A percentile compares a stretch with the other conserved stretches of the same genome.
phyloP scores from a whole-genome alignment of 208 protist genomes.

The Trypanosoma caninum region DNA sequence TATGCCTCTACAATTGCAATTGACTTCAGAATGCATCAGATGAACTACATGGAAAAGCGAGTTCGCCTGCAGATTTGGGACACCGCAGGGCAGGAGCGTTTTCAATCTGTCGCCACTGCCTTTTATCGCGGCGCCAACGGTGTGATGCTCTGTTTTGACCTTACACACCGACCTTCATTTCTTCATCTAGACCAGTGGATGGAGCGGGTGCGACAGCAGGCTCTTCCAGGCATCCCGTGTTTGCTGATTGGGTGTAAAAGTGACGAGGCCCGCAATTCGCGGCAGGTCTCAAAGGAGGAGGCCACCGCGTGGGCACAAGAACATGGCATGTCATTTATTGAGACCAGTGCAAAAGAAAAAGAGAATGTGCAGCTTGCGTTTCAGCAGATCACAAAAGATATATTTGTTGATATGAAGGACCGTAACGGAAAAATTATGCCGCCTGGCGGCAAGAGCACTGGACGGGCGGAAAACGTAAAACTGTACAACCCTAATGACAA shows the following conservation, averaged over 20 bases:
- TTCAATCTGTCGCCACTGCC: constrained; percentile 90
- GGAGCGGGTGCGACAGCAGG: constrained; percentile 94
- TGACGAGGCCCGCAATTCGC: constrained; percentile 86
- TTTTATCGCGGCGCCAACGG: constrained; percentile 93
- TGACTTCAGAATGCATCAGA: constrained; percentile 90
- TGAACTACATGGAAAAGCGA: constrained; percentile 89
- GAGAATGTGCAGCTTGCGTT: constrained; percentile 92
- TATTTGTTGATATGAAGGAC: constrained; percentile 89
- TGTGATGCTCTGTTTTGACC: constrained; percentile 97
- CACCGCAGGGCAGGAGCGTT: constrained; percentile 91
- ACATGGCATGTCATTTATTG: constrained; percentile 87
- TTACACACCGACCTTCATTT: constrained; percentile 96
- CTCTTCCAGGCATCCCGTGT: constrained; percentile 91
- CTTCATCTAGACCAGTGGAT: constrained; percentile 97
- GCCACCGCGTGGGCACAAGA: constrained; percentile 78
- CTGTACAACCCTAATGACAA: constrained; percentile 27
- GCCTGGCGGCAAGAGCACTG: constrained; percentile 33
- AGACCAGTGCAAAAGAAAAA: constrained; percentile 91
- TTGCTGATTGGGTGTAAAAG: constrained; percentile 96
- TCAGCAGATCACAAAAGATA: constrained; percentile 84
- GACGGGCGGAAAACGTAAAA: constrained; percentile 58
- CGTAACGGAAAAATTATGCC: constrained; percentile 51
- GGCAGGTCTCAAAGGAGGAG: constrained; percentile 86
- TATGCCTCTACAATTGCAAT: constrained; percentile 89
- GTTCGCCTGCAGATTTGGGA: constrained; percentile 93